These are phyloP conservation scores for Flaveria sonorensis DNA, from an alignment of 129 eudicot species.

Conservation along the genomic window DNA sequence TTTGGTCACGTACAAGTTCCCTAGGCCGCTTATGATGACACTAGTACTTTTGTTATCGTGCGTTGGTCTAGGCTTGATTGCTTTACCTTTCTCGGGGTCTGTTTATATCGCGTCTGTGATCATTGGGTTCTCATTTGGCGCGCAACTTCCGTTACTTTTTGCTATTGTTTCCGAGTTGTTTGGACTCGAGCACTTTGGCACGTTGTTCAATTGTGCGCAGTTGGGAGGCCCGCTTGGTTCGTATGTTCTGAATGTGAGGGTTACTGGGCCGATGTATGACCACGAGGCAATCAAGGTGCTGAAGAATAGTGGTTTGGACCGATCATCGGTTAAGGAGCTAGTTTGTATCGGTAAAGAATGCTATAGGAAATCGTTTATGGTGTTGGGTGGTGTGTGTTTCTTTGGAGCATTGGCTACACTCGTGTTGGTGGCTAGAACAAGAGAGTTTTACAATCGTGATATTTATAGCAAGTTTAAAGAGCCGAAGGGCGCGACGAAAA, in stretches of 20 bases:
- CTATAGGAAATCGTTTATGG: slow-evolving; percentile 55
- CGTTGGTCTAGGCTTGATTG: slow-evolving; percentile 62
- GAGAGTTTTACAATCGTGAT: slow-evolving; percentile 66
- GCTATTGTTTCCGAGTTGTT: slow-evolving; percentile 84
- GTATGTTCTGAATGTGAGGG: slow-evolving; percentile 70
- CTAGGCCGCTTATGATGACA: slow-evolving; percentile 78
- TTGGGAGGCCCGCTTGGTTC: slow-evolving; percentile 85
- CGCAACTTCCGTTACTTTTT: slow-evolving; percentile 61
- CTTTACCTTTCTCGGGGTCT: slow-evolving; percentile 66
- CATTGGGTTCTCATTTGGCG: slow-evolving; percentile 86
- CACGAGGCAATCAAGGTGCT: slow-evolving; percentile 64
- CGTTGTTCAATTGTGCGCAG: slow-evolving; percentile 78
- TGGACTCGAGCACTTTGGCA: slow-evolving; percentile 69
- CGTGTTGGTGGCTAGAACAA: slow-evolving; percentile 71
- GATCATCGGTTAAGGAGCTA: slow-evolving; percentile 59
- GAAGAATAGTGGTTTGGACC: slow-evolving; percentile 42
- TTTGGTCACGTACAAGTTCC: slow-evolving; percentile 53
- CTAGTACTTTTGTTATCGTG: slow-evolving; percentile 52
- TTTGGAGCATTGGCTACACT: slow-evolving; percentile 65
- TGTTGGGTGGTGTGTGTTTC: slow-evolving; percentile 54
- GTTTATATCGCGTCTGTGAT: slow-evolving; percentile 68
- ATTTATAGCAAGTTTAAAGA: slow-evolving; percentile 71
- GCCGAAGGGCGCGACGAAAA: slow-evolving; percentile 27
- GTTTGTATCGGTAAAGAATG: slow-evolving; percentile 66
- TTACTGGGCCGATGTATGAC: slow-evolving; percentile 71